Evolutionary conservation across 2,329 filamentous ascomycete genomes (phyloP).

Genomic region (Tetracladium maxilliforme): DNA sequence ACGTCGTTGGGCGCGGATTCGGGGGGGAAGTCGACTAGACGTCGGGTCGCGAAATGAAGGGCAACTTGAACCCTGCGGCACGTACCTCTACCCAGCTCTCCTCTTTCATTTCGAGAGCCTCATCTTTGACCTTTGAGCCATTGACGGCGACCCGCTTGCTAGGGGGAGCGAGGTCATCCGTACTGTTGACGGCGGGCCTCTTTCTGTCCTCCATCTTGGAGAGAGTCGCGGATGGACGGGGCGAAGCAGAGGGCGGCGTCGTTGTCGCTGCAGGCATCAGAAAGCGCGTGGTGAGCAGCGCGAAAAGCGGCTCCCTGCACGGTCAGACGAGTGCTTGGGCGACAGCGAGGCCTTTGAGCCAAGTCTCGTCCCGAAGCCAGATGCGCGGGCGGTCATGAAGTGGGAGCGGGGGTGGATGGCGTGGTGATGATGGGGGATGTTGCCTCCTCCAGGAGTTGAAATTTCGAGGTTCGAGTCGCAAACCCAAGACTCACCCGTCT

Average conservation of each 20-base stretch:
- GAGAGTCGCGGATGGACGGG: constrained; percentile 65
- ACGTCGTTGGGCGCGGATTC: no score
- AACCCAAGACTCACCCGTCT: no score
- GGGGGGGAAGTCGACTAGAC: no score
- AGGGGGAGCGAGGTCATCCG: constrained; percentile 74
- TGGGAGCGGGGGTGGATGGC: neutral
- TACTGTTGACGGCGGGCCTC: constrained; percentile 68
- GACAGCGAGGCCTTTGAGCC: constrained; percentile 1
- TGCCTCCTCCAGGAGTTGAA: neutral
- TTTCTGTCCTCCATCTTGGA: constrained; percentile 99
- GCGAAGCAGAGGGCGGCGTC: constrained; percentile 53
- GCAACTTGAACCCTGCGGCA: no score
- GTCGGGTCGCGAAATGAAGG: no score
- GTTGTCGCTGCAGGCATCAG: constrained; percentile 67
- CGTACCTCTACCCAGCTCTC: constrained; percentile 50
- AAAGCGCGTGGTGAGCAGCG: no score
- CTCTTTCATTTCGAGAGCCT: constrained; percentile 38
- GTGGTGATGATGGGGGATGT: neutral
- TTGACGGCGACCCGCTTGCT: constrained; percentile 88
- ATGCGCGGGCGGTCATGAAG: neutral
- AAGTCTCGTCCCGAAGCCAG: constrained; percentile 1
- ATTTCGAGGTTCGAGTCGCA: no score
- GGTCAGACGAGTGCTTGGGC: no score
- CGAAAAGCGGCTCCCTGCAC: no score
- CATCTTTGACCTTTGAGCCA: constrained; percentile 53